Base-by-base conservation (phyloP, 2,329 filamentous ascomycete genomes). In the Bipolaris cookei region DNA sequence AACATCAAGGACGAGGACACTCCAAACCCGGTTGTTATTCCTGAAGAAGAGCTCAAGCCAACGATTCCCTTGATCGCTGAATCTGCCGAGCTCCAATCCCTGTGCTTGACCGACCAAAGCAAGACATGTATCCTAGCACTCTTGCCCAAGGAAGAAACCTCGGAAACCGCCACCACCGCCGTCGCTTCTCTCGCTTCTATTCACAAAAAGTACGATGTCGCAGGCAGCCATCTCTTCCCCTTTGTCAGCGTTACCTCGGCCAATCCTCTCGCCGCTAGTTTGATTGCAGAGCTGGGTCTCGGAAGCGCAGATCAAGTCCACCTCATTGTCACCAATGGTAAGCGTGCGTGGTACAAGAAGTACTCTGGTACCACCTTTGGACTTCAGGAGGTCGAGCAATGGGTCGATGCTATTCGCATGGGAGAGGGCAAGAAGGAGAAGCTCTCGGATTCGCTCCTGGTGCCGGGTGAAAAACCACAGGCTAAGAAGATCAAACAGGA, bases 341-440 rank as follows among this genome's bases (percentile, higher is more conserved):
- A 93, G 69, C 87, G 92, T 51, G 84, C 85, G 39, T 99, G 95
- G 95, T 96, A 88, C 86, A 89, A 90, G 68, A 85, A 84, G 56
- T 95, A 91, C 74, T 79, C 85, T 45, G 86, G 84, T 6, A 75
- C 78, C 7, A 74, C 78, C 14, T 87, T 87, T 42, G 85, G 84
- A 52, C 72, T 82, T 21, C 81, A 84, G 51, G 84, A 83, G 23
- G 80, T 99, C 28, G 91, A 97, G 79, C 80, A 81, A 60, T 99
- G 94, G 92, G 86, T 99, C 57, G 95, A 99, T 70, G 84, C 86
- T n/a, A 92, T 98, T 61, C 88, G 92, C 35, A 84, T 99, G 82
- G 91, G 93, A 50, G 94, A 98, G 72, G 90, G 91, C 2, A 79
- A 84, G 57, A 97, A 94, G 82, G 83, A 87, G 68, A 90, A 86